Base-by-base conservation (phyloP, 768 basidiomycete species). In the Tubosaeta sp. region DNA sequence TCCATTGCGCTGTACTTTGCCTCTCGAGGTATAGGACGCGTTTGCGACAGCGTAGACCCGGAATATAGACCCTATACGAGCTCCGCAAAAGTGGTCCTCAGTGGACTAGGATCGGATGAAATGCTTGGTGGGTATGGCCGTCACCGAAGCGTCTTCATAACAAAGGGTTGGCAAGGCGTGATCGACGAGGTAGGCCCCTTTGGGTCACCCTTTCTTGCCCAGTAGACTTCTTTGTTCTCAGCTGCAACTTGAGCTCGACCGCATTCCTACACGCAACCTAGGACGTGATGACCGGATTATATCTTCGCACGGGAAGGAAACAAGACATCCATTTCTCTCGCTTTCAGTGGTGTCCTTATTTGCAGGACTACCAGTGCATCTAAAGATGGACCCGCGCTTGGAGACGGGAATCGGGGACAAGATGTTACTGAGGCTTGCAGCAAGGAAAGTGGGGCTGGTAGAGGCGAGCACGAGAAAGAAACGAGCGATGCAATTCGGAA, bases 401-500 rank as follows among this genome's bases (percentile, higher is more conserved):
- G 78, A 80, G 5, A 71, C 82, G n/a, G 93, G 93, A 1, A 51
- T 83, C 6, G 96, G 96, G 1, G 96, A 98, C 65, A 99, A 99
- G 73, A 76, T 87, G 69, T 64, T 99, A 40, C 63, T 98, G 46
- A 73, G 95, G 48, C 65, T 87, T 25, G 83, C 86, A 2, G 83
- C 87, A 31, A 70, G 73, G 54, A 80, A 81, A 56, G 60, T 93
- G n/a, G 94, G 94, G 0, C 73, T 97, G 38, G 68, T 78, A 2
- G 81, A 84, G 55, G 90, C 91, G 6, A 87, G 87, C 54, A 52
- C 59, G 46, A 74, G 90, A 55, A 93, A 87, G 66, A 99, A 99
- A 71, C 69, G 89, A 52, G 96, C 96, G 13, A 96, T 97, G 89
- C 96, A 98, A 62, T 99, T 99, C 71, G 95, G 95, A 16, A 89